A percentile compares a stretch with the other conserved stretches of the same genome.
phyloP scores from a whole-genome alignment of 2,329 filamentous ascomycete genomes.

The Moelleriella libera region DNA sequence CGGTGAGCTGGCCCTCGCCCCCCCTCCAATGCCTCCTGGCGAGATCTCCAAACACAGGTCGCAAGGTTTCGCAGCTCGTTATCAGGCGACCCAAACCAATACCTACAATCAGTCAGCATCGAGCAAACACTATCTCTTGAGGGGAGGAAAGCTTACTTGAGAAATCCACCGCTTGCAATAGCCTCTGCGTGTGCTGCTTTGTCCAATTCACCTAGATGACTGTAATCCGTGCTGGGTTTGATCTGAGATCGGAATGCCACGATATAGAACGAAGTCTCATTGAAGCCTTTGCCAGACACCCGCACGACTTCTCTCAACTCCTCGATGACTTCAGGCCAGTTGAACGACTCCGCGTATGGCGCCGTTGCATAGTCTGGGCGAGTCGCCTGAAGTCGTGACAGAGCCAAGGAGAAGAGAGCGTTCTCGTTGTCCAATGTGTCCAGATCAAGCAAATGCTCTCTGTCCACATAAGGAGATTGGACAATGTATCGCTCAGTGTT shows the following conservation, averaged over 20 bases:
- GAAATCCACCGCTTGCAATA: slow-evolving; percentile 60
- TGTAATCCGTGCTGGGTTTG: slow-evolving; percentile 49
- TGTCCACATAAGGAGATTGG: slow-evolving; percentile 62
- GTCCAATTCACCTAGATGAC: slow-evolving; percentile 58
- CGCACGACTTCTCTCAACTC: slow-evolving; percentile 38
- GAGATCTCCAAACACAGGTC: slow-evolving; percentile 56
- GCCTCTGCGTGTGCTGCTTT: slow-evolving; percentile 70
- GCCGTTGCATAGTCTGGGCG: slow-evolving; percentile 64
- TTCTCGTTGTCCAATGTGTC: slow-evolving; percentile 49
- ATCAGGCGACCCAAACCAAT: slow-evolving; percentile 77
- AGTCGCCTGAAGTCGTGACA: slow-evolving; percentile 48
- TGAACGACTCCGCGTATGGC: slow-evolving; percentile 60
- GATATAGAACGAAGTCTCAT: slow-evolving; percentile 58
- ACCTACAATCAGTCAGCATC: slow-evolving; percentile 30
- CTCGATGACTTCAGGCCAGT: slow-evolving; percentile 53
- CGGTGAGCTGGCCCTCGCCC: slow-evolving; percentile 45
- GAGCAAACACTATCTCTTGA: too few species aligned
- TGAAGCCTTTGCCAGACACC: slow-evolving; percentile 37
- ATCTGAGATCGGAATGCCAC: slow-evolving; percentile 72
- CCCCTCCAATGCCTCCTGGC: slow-evolving; percentile 43
- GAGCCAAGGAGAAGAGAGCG: slow-evolving; percentile 55
- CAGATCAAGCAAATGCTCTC: slow-evolving; percentile 60
- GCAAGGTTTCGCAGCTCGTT: slow-evolving; percentile 61
- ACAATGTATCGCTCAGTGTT: slow-evolving; percentile 29
- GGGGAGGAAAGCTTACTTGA: slow-evolving; percentile 44